phyloP scores from a whole-genome alignment of 257 asterid species.

The Primulina tabacum region DNA sequence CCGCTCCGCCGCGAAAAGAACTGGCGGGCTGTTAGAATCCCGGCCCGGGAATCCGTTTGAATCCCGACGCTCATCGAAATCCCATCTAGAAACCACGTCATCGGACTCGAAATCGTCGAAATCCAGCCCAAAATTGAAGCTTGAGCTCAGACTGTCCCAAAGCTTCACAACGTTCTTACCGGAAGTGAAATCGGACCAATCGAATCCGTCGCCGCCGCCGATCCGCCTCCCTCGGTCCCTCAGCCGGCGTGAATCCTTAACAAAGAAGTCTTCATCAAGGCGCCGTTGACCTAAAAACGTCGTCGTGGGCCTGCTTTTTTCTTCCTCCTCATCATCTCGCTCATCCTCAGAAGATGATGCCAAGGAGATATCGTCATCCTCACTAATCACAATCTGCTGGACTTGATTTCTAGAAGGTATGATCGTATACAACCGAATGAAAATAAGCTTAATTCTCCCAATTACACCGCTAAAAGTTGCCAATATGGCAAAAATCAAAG shows the following conservation, averaged over 20 bases:
- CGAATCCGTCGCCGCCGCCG: conserved; percentile 26
- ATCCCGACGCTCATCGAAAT: conserved; percentile 23
- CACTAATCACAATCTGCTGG: conserved; percentile 52
- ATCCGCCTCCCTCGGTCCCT: conserved; percentile 36
- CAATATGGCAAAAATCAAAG: conserved; percentile 58
- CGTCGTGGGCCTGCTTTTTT: conserved; percentile 30
- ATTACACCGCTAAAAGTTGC: conserved; percentile 67
- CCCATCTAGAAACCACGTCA: conserved; percentile 68
- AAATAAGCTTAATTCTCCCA: conserved; percentile 45
- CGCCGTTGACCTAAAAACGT: conserved; percentile 25
- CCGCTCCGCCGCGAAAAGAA: conserved; percentile 47
- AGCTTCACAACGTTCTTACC: conserved; percentile 76
- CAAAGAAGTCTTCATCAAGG: conserved; percentile 41
- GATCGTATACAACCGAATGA: conserved; percentile 43
- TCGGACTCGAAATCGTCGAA: conserved; percentile 32
- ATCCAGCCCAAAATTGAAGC: conserved; percentile 61
- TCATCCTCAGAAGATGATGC: conserved; percentile 46
- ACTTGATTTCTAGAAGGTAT: conserved; percentile 42
- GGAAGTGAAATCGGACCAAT: conserved; percentile 46
- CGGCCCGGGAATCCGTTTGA: conserved; percentile 21
- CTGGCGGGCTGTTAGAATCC: conserved; percentile 31
- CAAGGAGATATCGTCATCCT: conserved; percentile 43
- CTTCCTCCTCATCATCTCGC: conserved; percentile 32
- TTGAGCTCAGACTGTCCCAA: conserved; percentile 77
- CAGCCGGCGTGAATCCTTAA: conserved; percentile 42